These are phyloP conservation scores for Hamamelis virginiana DNA, from an alignment of 164 flowering plant genomes.

Conservation along the genomic window DNA sequence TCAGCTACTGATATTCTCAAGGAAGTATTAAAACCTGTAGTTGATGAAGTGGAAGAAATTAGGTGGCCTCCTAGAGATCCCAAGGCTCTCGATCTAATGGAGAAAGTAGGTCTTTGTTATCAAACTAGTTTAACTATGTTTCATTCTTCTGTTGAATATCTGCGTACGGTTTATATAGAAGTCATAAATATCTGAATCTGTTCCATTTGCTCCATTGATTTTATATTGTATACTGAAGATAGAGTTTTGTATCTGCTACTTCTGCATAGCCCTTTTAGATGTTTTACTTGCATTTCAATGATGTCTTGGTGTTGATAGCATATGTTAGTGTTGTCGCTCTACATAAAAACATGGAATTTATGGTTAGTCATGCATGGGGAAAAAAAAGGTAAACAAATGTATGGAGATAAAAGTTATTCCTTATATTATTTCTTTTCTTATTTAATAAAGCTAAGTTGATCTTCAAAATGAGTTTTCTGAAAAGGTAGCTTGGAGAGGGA, in stretches of 20 bases:
- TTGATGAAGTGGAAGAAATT: conserved; percentile 73
- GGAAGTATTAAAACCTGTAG: conserved; percentile 66
- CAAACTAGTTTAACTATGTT: not conserved
- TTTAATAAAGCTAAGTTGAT: not conserved
- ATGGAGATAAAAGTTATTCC: not conserved
- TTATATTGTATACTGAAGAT: not conserved
- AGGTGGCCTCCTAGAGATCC: conserved; percentile 93
- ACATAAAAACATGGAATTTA: not conserved
- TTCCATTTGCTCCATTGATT: not conserved
- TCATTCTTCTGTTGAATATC: not conserved
- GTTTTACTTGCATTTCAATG: not conserved
- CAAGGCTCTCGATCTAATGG: conserved; percentile 68
- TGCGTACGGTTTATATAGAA: not conserved
- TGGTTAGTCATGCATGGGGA: not conserved
- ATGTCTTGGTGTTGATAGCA: not conserved
- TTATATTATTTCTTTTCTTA: not conserved
- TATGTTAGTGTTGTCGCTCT: not conserved
- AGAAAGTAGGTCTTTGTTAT: conserved; percentile 47
- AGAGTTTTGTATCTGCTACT: not conserved
- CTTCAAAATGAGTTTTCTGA: not conserved
- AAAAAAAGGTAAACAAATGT: not conserved
- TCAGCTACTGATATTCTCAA: conserved; percentile 87
- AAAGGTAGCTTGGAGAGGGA: not conserved
- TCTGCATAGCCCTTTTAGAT: not conserved
- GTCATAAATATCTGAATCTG: not conserved